A percentile compares a stretch with the other conserved stretches of the same genome.
These are phyloP conservation scores for Amoeboaphelidium occidentale DNA, from an alignment of 371 early-diverging fungal genomes.

Conservation along the genomic window DNA sequence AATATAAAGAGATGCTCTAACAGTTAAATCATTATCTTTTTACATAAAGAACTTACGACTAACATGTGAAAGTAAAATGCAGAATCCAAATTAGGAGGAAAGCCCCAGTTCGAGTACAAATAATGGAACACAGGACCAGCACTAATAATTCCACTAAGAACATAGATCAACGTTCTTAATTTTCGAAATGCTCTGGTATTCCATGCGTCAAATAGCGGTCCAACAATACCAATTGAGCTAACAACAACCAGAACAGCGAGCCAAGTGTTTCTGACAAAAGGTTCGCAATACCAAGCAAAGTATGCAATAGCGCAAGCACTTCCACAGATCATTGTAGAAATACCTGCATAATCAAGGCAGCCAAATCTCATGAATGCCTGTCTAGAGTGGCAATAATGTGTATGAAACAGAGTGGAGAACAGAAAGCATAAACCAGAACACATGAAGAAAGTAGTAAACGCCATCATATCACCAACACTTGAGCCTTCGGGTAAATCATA, in stretches of 20 bases:
- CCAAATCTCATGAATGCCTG: constrained; percentile 24
- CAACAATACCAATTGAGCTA: constrained; percentile 25
- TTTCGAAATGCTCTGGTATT: constrained; percentile 1
- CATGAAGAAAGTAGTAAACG: constrained; percentile 1
- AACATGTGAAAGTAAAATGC: neutral
- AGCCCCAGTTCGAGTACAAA: neutral
- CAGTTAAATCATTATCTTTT: no score
- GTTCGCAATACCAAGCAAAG: constrained; percentile 34
- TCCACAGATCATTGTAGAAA: constrained; percentile 35
- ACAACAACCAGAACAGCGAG: constrained; percentile 27
- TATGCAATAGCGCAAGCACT: constrained; percentile 28
- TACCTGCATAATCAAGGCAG: constrained; percentile 40
- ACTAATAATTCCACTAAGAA: constrained; percentile 14
- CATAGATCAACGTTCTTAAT: constrained; percentile 23
- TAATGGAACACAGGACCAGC: neutral
- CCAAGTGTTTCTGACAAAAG: constrained; percentile 15
- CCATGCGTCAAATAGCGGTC: constrained; percentile 11
- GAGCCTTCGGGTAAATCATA: constrained; percentile 9
- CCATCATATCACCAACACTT: constrained; percentile 1
- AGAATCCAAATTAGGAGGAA: neutral
- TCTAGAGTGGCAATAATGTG: constrained; percentile 32
- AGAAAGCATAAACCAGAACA: constrained; percentile 13
- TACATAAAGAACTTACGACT: no score
- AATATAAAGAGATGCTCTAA: neutral
- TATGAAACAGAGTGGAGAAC: constrained; percentile 39